Evolutionary conservation across 164 flowering plant species (phyloP).

Genomic region (Vitis vinifera): DNA sequence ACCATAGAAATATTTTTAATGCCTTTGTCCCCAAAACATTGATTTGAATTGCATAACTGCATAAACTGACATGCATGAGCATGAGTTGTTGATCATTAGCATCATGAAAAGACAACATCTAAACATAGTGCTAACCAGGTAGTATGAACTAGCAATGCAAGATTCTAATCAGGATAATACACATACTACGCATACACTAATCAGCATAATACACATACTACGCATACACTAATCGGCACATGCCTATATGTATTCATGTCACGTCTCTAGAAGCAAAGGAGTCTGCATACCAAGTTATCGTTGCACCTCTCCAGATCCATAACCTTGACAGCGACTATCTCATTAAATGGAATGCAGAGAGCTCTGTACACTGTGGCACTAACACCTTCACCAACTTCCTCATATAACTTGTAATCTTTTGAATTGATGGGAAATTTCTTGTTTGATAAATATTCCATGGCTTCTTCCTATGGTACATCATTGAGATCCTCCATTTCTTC

Average conservation of each 20-base stretch:
- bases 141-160: not conserved
- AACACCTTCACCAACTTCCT: conserved; percentile 94
- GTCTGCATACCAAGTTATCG: conserved; percentile 75
- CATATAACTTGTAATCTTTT: conserved; percentile 71
- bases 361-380: conserved; percentile 93
- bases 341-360: conserved; percentile 79
- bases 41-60: too few relatives aligned
- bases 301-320: conserved; percentile 91
- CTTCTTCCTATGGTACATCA: not conserved
- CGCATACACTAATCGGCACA: not conserved
- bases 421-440: conserved; percentile 70
- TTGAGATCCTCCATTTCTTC: not conserved
- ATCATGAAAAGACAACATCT: not conserved
- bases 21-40: too few relatives aligned
- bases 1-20: too few relatives aligned
- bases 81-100: not conserved
- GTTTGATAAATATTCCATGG: conserved; percentile 34
- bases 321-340: conserved; percentile 89
- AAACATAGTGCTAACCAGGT: not conserved
- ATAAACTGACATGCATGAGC: not conserved
- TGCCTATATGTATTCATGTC: not conserved
- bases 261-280: conserved; percentile 1
- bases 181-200: not conserved
- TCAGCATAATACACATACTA: not conserved
- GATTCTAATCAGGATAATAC: not conserved